Evolutionary conservation across 768 basidiomycete genomes (phyloP), one percentile per base, ranked within the genome.

Genomic region (Panellus pusillus): DNA sequence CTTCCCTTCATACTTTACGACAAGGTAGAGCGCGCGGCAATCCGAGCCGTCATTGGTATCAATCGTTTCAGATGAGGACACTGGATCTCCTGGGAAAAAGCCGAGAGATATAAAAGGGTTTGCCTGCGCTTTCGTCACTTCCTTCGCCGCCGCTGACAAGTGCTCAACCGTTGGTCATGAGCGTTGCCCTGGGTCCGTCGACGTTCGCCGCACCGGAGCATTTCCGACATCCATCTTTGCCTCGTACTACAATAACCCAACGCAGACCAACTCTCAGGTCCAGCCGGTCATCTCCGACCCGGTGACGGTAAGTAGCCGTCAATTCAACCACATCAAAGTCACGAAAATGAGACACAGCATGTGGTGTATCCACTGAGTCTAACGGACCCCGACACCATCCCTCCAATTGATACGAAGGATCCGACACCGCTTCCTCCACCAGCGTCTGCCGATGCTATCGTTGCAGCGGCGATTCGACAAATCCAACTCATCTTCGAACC

Each of bases 251-350:
- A 89, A 88, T 66, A 69, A 78, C 58, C 86, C 88, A 35, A 90
- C 88, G 2, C 83, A 81, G 32, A 89, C 89, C 5, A 78, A 78
- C n/a, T 80, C 76, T 3, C 88, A 90, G 65, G 82, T 81, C 5
- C 88, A 90, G 66, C 88, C 88, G n/a, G 77, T 89, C 58, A 78
- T 90, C 37, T 81, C 87, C 8, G 87, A 90, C 65, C 83, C 86
- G 12, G 79, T 88, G 31, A 76, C 77, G 17, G 87, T 87, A 47
- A 44, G 68, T 56, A 15, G 38, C 11, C 40, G 9, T 54, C 48
- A 50, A 63, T 64, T 48, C 47, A 37, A 20, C 45, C 46, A 39
- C 45, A 44, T 44, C 14, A 31, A 32, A 29, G 19, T 50, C 17
- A 19, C 24, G 60, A 38, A 54, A 42, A 49, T 44, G 27, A 47